Evolutionary conservation across 2,329 filamentous ascomycete genomes (phyloP), one percentile per base, ranked within the genome.

Genomic region (Cladosporium sp.): DNA sequence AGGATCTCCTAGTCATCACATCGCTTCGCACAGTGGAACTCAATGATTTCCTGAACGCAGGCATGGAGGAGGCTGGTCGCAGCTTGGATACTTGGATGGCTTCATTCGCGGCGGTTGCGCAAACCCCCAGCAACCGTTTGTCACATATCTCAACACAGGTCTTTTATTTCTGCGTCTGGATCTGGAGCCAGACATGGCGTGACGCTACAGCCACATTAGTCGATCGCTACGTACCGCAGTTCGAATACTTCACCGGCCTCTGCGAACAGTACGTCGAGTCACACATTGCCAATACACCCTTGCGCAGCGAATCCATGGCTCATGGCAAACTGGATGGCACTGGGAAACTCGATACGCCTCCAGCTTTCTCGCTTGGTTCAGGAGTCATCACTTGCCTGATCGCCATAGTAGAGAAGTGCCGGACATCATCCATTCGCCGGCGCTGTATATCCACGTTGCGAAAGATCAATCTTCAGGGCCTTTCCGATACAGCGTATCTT

Each of bases 171-270:
- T 66, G 55, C 34, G 36, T 65, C 8, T 65, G 64, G 64, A 49
- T 66, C 14, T 32, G 54, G 51, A 57, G 32, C 8, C 21, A 55
- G n/a, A 64, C 47, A 14, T 68, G 64, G 64, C 59, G 59, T 11
- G 66, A 68, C n/a, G 6, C 64, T 3, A 58, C 55, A 8, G 64
- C 61, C 30, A 66, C 47, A 54, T 28, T 64, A 4, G 28, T 59
- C 5, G 66, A 68, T 18, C 66, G 64, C n/a, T 68, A 65, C 28
- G 44, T 57, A 21, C n/a, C 51, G 14, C 55, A 66, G n/a, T 66
- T 64, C 64, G 58, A 57, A 6, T 61, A 64, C 36, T 57, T 66
- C n/a, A 57, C 59, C 5, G 36, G 47, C 7, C 52, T 66, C 4
- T 58, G 49, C 41, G 66, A 68, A 38, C 59, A 63, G 26, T 67